These are phyloP conservation scores for Buddleja alternifolia DNA, from an alignment of 257 asterid genomes.

Conservation along the genomic window DNA sequence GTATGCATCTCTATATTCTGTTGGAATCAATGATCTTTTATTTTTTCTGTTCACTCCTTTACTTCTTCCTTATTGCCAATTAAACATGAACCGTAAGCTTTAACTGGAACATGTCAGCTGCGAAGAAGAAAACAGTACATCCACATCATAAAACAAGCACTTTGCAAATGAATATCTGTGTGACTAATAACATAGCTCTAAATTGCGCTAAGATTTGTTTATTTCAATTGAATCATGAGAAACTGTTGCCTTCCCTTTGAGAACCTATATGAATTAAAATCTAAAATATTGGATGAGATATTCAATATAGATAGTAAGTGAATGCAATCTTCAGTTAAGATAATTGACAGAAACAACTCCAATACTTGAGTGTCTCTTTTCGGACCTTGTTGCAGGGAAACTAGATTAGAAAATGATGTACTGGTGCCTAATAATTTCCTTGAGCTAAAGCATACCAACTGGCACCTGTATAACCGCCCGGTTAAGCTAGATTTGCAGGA, in stretches of 20 bases:
- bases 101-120: slow-evolving; percentile 1
- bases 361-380: neutral
- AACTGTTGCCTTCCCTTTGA: neutral
- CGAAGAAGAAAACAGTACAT: slow-evolving; percentile 6
- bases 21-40: neutral
- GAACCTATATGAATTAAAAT: neutral
- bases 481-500: neutral
- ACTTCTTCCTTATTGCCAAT: slow-evolving; percentile 11
- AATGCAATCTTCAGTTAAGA: neutral
- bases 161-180: neutral
- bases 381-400: neutral
- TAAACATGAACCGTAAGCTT: neutral
- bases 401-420: neutral
- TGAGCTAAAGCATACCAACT: neutral
- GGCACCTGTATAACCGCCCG: neutral
- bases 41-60: neutral
- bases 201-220: neutral
- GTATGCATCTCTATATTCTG: slow-evolving; percentile 3
- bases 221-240: too few relatives aligned
- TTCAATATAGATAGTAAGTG: neutral
- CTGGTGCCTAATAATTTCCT: slow-evolving; percentile 6
- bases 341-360: neutral
- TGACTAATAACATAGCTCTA: neutral
- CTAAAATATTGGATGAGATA: neutral
- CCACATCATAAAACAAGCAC: slow-evolving; percentile 12